Conservation (phyloP, 2,329 filamentous ascomycete species). For the Dactylellina cionopaga region DNA sequence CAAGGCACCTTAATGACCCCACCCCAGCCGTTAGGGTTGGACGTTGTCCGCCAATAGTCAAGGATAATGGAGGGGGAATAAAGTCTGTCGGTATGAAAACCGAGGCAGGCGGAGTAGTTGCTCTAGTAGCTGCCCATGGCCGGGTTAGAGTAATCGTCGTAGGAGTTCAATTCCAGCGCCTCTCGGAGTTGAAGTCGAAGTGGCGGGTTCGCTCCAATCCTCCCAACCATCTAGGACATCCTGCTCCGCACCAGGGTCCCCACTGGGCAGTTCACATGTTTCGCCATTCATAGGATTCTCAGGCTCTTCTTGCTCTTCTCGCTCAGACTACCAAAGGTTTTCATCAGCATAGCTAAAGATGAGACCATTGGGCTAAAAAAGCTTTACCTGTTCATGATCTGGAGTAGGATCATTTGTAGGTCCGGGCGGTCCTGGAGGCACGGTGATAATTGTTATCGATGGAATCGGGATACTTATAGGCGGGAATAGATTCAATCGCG, state of each 20-base stretch:
- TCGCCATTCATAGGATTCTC: not conserved
- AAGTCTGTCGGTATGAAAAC: constrained; percentile 1
- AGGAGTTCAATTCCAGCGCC: not conserved
- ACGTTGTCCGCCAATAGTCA: not conserved
- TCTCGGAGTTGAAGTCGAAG: not conserved
- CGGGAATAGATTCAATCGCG: not conserved
- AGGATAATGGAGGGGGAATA: not conserved
- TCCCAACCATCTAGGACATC: not conserved
- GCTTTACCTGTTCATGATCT: not conserved
- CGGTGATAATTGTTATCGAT: not conserved
- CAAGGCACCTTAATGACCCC: not conserved
- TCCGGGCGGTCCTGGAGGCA: not conserved
- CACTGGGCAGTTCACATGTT: not conserved
- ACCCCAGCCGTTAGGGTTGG: not conserved
- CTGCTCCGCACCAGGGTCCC: not conserved
- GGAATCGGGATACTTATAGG: not conserved
- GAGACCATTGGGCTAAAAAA: too few species aligned
- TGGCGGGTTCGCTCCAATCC: not conserved
- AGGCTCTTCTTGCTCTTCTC: not conserved
- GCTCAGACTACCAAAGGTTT: not conserved
- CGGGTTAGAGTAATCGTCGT: not conserved
- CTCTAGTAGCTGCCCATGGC: not conserved
- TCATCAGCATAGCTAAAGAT: not conserved
- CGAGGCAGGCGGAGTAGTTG: not conserved
- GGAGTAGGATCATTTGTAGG: not conserved